Evolutionary conservation across 2,329 filamentous ascomycete species (phyloP).

Genomic region (Fusarium falciforme): DNA sequence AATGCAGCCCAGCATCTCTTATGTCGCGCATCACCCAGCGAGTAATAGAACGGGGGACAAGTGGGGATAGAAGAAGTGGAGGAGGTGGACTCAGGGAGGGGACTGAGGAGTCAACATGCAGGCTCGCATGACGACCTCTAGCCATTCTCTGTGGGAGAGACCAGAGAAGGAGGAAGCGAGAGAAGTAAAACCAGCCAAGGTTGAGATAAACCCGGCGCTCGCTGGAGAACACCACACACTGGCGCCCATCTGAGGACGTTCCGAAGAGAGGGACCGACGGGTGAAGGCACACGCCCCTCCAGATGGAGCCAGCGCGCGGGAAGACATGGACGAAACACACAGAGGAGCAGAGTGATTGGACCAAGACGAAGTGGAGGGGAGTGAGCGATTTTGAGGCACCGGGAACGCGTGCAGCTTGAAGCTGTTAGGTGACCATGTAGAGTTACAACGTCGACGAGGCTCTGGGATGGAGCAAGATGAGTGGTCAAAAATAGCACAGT

Average conservation of each 20-base stretch:
- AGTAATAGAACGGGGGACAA: conserved; percentile 33
- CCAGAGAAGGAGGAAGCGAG: neutral
- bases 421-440: conserved; percentile 34
- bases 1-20: conserved; percentile 39
- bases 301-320: conserved; percentile 4
- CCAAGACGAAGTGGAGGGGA: conserved; percentile 26
- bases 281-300: conserved; percentile 26
- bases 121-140: conserved; percentile 32
- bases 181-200: conserved; percentile 12
- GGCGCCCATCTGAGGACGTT: conserved; percentile 3
- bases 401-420: conserved; percentile 33
- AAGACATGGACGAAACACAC: conserved; percentile 26
- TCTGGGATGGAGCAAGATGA: conserved; percentile 18
- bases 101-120: conserved; percentile 38
- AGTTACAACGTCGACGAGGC: conserved; percentile 33
- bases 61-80: conserved; percentile 41
- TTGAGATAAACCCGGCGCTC: conserved; percentile 22
- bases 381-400: conserved; percentile 34
- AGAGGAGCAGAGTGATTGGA: conserved; percentile 25
- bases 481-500: conserved; percentile 28
- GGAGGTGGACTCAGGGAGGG: conserved; percentile 41
- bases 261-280: conserved; percentile 16
- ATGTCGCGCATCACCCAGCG: conserved; percentile 40
- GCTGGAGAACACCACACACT: conserved; percentile 1
- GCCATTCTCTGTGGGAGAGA: conserved; percentile 1